phyloP scores from a whole-genome alignment of 176 grass and related monocot genomes.

The Pontederia paniculata region DNA sequence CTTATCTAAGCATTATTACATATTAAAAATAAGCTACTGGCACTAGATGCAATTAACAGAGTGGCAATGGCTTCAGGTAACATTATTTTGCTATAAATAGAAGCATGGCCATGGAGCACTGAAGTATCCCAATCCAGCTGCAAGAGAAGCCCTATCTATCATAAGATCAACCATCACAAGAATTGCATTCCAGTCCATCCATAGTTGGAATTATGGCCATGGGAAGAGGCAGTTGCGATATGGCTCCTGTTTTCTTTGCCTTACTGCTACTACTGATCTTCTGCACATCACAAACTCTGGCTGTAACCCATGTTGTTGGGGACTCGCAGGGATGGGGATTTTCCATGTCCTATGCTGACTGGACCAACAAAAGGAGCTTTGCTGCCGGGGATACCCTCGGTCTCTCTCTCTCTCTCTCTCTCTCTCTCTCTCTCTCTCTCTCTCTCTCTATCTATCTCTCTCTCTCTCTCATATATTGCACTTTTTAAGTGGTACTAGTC shows the following conservation, averaged over 20 bases:
- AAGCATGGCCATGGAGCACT: no score
- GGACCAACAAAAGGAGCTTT: constrained; percentile 38
- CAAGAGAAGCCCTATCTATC: no score
- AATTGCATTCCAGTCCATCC: no score
- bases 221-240: constrained; percentile 32
- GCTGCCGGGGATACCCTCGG: constrained; percentile 38
- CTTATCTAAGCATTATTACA: no score
- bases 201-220: constrained; percentile 14
- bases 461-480: neutral
- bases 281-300: constrained; percentile 8
- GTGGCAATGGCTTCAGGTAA: no score
- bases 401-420: constrained; percentile 14
- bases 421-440: neutral
- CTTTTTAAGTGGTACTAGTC: neutral
- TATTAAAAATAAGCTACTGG: no score
- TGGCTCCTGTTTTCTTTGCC: constrained; percentile 2
- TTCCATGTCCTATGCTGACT: constrained; percentile 44
- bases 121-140: no score
- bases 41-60: no score
- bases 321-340: constrained; percentile 56
- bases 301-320: constrained; percentile 49
- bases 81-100: no score
- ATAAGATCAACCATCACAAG: no score
- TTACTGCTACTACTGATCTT: constrained; percentile 21
- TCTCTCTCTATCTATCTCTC: neutral